A percentile compares a stretch with the other conserved stretches of the same genome.
These are phyloP conservation scores for Raffaelea deltoideospora DNA, from an alignment of 2,329 filamentous ascomycete species.

Conservation along the genomic window DNA sequence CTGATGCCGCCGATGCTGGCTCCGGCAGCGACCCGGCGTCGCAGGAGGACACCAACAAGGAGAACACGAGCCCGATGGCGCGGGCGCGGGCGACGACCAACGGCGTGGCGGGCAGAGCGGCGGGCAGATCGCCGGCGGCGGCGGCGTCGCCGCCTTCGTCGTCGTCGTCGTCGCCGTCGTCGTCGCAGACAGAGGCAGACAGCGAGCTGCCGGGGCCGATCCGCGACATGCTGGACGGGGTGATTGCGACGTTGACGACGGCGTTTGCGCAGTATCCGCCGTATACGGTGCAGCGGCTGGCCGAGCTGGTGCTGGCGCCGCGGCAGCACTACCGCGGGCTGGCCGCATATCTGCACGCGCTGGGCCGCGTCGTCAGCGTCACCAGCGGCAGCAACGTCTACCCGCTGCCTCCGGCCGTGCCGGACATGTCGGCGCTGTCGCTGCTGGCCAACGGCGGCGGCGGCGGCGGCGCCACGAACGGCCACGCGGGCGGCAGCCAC, in stretches of 20 bases:
- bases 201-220: slow-evolving; percentile 45
- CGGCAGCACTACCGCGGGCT: slow-evolving; percentile 67
- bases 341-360: slow-evolving; percentile 72
- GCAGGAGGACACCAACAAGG: slow-evolving; percentile 50
- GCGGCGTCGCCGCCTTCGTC: slow-evolving; percentile 17
- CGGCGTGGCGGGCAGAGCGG: too few species aligned
- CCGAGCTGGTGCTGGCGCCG: slow-evolving; percentile 70
- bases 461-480: slow-evolving; percentile 2
- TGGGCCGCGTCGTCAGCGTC: slow-evolving; percentile 82
- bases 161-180: slow-evolving; percentile 13
- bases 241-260: slow-evolving; percentile 43
- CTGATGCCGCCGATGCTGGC: slow-evolving; percentile 2
- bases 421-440: slow-evolving; percentile 39
- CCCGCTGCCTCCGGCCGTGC: slow-evolving; percentile 57
- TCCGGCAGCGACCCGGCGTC: slow-evolving; percentile 12
- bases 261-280: slow-evolving; percentile 65
- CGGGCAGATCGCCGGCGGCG: slow-evolving; percentile 15
- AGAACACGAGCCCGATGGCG: slow-evolving; percentile 40
- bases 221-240: slow-evolving; percentile 43
- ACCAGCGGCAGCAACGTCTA: slow-evolving; percentile 70
- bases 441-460: slow-evolving; percentile 43
- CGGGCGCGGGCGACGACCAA: neutral
- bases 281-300: slow-evolving; percentile 82
- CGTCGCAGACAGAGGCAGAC: neutral
- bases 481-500: slow-evolving; percentile 16